phyloP scores from a whole-genome alignment of 2,329 filamentous ascomycete genomes.

The Aspergillus caelatus region DNA sequence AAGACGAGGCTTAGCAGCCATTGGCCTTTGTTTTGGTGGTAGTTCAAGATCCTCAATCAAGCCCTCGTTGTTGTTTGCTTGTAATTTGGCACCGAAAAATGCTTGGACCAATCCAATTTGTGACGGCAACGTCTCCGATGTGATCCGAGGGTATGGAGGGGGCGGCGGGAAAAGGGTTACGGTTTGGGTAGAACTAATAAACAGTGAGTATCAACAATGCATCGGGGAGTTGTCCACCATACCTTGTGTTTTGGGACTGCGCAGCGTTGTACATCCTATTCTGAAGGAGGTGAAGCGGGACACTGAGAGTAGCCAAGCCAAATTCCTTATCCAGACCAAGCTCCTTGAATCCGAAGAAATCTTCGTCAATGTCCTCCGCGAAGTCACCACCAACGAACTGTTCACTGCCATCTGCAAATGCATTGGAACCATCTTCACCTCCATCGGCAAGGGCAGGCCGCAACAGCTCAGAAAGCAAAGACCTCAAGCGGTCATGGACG shows the following conservation, averaged over 20 bases:
- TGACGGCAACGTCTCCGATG: conserved; percentile 71
- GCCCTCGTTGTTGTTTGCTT: conserved; percentile 78
- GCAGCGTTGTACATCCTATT: conserved; percentile 85
- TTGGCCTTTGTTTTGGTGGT: conserved; percentile 79
- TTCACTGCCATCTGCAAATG: conserved; percentile 95
- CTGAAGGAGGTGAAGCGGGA: conserved; percentile 91
- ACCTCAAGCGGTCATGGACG: conserved; percentile 94
- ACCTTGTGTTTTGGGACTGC: conserved; percentile 71
- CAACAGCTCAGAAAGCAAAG: conserved; percentile 87
- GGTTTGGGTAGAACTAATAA: conserved; percentile 45
- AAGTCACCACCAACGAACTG: conserved; percentile 97
- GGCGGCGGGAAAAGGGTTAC: conserved; percentile 66
- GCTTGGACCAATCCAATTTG: conserved; percentile 88
- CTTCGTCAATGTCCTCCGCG: conserved; percentile 94
- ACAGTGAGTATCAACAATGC: conserved; percentile 13
- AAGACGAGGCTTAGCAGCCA: conserved; percentile 45
- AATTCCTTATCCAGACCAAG: conserved; percentile 91
- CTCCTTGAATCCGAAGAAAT: conserved; percentile 98
- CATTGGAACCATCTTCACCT: conserved; percentile 79
- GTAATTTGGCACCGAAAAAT: conserved; percentile 88
- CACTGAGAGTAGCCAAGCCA: conserved; percentile 81
- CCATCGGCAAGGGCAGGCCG: conserved; percentile 83
- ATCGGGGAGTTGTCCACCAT: conserved; percentile 27
- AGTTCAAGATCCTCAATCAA: conserved; percentile 94
- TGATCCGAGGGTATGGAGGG: conserved; percentile 74